These are phyloP conservation scores for Pseudoperonospora humuli DNA, from an alignment of 352 stramenopile species.

Conservation along the genomic window DNA sequence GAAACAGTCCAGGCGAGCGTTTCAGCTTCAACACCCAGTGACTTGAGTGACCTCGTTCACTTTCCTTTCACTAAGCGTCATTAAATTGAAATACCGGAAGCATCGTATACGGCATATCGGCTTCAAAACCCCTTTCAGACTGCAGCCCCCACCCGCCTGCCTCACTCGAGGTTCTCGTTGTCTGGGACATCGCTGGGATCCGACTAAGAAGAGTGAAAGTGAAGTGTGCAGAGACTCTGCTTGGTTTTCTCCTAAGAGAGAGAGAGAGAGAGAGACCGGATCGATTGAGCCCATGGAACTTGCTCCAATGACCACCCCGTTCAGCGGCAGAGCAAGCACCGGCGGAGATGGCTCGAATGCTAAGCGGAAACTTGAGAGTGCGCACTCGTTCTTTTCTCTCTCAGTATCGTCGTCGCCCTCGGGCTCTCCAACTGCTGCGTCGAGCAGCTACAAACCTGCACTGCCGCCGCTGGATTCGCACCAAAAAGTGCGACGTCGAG, in stretches of 20 bases:
- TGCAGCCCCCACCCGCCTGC: background rate
- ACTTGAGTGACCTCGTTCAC: constrained; percentile 7
- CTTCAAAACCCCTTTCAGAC: constrained; percentile 13
- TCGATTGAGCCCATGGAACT: constrained; percentile 27
- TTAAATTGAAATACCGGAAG: constrained; percentile 2
- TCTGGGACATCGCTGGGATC: constrained; percentile 9
- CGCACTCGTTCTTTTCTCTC: constrained; percentile 14
- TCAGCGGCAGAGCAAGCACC: constrained; percentile 9
- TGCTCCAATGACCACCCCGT: constrained; percentile 6
- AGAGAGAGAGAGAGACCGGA: background rate
- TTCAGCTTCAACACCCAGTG: constrained; percentile 6
- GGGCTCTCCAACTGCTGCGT: constrained; percentile 7
- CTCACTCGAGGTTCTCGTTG: constrained; percentile 1
- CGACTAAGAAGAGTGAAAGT: constrained; percentile 12
- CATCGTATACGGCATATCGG: constrained; percentile 18
- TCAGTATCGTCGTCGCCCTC: constrained; percentile 13
- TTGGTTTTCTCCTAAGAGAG: background rate
- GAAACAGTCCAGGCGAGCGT: constrained; percentile 1
- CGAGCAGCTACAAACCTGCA: constrained; percentile 18
- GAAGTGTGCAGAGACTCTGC: background rate
- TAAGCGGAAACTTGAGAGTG: constrained; percentile 60
- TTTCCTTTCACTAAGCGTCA: constrained; percentile 10
- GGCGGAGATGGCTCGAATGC: constrained; percentile 37
- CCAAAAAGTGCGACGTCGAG: constrained; percentile 42
- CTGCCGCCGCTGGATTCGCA: constrained; percentile 35